phyloP scores from a whole-genome alignment of 2,329 filamentous ascomycete genomes.

The Pseudogymnoascus sp. region DNA sequence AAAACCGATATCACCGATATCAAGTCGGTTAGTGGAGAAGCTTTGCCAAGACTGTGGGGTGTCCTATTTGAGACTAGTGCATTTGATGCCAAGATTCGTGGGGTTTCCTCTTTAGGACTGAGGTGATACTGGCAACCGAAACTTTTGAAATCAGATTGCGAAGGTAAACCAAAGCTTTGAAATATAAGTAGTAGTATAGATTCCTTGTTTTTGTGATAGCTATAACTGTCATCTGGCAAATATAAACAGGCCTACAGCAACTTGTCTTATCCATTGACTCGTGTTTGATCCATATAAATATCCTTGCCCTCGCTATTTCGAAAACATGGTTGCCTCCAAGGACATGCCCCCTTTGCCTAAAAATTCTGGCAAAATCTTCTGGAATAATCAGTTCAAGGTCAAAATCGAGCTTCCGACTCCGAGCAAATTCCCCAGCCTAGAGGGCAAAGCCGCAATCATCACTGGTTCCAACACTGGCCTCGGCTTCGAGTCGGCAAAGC shows the following conservation, averaged over 20 bases:
- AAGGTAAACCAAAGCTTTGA: not conserved
- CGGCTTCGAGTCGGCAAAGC: slow-evolving; percentile 34
- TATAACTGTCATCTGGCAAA: not conserved
- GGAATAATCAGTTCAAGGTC: slow-evolving; percentile 11
- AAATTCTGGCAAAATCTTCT: slow-evolving; percentile 9
- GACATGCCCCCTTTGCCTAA: slow-evolving; percentile 9
- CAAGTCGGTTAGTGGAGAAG: not conserved
- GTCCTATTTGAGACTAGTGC: not conserved
- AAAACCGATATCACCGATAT: not conserved
- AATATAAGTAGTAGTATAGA: not conserved
- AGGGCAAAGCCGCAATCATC: slow-evolving; percentile 32
- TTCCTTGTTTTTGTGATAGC: not conserved
- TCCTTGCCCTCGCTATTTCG: not conserved
- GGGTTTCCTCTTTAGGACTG: not conserved
- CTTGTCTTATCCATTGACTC: not conserved
- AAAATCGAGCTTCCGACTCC: slow-evolving; percentile 10
- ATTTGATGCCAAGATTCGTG: not conserved
- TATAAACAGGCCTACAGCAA: not conserved
- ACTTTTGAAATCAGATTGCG: not conserved
- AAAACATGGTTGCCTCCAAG: slow-evolving; percentile 10
- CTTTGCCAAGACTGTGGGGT: not conserved
- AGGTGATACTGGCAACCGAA: not conserved
- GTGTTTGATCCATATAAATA: not conserved
- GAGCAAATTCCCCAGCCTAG: not conserved
- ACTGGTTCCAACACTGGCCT: slow-evolving; percentile 41